Conservation (phyloP, 139 green algal genomes). For the Micromonas commoda region DNA sequence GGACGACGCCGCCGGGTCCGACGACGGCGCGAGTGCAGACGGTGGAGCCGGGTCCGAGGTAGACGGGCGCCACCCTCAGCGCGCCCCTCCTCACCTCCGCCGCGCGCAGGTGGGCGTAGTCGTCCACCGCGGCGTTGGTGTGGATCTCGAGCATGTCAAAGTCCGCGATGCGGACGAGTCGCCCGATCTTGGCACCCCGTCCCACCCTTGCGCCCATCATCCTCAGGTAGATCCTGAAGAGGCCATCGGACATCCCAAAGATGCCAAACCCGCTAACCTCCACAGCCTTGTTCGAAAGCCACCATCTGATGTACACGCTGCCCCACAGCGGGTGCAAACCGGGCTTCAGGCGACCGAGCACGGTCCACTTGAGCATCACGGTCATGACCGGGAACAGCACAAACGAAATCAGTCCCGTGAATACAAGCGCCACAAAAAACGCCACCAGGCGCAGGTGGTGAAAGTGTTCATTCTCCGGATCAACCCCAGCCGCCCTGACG, state of each 20-base stretch:
- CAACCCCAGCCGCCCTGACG: not conserved
- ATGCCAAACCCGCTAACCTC: constrained; percentile 26
- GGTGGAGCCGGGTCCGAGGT: constrained; percentile 10
- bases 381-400: constrained; percentile 23
- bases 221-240: constrained; percentile 21
- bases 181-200: constrained; percentile 8
- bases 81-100: constrained; percentile 14
- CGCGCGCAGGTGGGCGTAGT: constrained; percentile 12
- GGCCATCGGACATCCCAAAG: constrained; percentile 1
- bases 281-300: constrained; percentile 17
- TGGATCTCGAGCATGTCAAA: constrained; percentile 32
- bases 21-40: constrained; percentile 10
- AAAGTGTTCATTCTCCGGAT: not conserved
- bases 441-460: constrained; percentile 5
- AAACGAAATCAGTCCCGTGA: constrained; percentile 6
- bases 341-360: constrained; percentile 23
- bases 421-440: constrained; percentile 24
- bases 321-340: constrained; percentile 37
- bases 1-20: constrained; percentile 18
- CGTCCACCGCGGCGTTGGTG: constrained; percentile 18
- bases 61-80: constrained; percentile 26
- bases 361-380: constrained; percentile 32
- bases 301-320: constrained; percentile 38
- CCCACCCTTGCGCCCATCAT: constrained; percentile 32
- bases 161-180: constrained; percentile 11